These are phyloP conservation scores for Boeremia lycopersici DNA, from an alignment of 2,329 filamentous ascomycete genomes.

Conservation along the genomic window DNA sequence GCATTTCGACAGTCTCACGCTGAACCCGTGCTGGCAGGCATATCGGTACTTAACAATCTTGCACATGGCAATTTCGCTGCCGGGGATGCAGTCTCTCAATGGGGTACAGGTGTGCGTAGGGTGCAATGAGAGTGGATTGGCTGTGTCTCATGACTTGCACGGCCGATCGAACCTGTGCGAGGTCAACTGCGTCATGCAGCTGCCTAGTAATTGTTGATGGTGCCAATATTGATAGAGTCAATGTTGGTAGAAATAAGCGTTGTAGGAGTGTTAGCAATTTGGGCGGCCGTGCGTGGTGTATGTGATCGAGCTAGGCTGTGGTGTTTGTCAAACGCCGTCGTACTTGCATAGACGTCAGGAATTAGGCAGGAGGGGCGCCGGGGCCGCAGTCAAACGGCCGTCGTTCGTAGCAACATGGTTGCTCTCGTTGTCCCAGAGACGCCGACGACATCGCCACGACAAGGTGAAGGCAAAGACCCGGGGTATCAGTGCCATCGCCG, in stretches of 20 bases:
- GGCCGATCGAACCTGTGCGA: background rate
- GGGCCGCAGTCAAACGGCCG: background rate
- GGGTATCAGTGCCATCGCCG: background rate
- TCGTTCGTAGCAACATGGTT: background rate
- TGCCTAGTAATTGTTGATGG: background rate
- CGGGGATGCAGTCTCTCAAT: background rate
- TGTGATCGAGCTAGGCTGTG: background rate
- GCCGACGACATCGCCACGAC: background rate
- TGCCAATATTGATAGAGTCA: background rate
- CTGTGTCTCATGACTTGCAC: background rate
- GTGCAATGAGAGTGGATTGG: background rate
- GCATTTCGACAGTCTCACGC: slow-evolving; percentile 41
- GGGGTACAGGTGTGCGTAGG: too few relatives aligned
- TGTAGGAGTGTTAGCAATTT: background rate
- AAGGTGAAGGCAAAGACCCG: background rate
- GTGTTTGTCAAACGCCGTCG: background rate
- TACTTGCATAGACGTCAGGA: background rate
- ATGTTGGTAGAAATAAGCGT: background rate
- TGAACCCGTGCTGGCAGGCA: slow-evolving; percentile 39
- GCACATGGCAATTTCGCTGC: slow-evolving; percentile 41
- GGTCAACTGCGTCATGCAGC: background rate
- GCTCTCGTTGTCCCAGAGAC: background rate
- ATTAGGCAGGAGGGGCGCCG: background rate
- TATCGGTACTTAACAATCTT: slow-evolving; percentile 42
- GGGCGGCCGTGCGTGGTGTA: background rate